Evolutionary conservation across 208 protist species (phyloP).

Genomic region (Leishmania amazonensis): DNA sequence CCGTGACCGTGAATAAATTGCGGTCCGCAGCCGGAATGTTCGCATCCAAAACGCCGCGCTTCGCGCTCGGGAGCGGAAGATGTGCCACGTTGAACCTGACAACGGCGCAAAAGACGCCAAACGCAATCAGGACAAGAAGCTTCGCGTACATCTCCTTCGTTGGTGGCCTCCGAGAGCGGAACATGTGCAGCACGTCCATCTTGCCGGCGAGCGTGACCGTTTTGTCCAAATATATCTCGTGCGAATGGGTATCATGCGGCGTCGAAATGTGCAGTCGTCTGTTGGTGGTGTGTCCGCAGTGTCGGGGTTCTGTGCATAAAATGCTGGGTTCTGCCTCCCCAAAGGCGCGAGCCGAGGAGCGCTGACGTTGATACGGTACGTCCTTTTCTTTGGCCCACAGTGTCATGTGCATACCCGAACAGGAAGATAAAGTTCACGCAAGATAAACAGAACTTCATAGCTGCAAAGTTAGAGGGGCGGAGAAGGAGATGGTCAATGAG

Average conservation of each 20-base stretch:
- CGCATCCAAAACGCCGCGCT: conserved; percentile 30
- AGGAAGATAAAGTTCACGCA: background rate
- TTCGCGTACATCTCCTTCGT: conserved; percentile 15
- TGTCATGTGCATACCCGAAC: background rate
- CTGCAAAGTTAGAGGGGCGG: background rate
- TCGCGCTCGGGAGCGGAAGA: conserved; percentile 37
- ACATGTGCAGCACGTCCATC: conserved; percentile 12
- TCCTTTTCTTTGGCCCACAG: background rate
- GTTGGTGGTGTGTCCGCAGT: background rate
- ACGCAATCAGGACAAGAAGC: conserved; percentile 7
- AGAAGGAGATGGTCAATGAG: background rate
- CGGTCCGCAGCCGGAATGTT: conserved; percentile 24
- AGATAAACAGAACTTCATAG: background rate
- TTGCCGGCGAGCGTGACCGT: background rate
- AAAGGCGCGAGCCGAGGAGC: background rate
- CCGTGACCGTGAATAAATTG: conserved; percentile 12
- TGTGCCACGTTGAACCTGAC: conserved; percentile 10
- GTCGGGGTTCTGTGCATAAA: background rate
- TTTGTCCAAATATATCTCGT: background rate
- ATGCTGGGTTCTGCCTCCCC: background rate
- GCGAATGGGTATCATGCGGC: background rate
- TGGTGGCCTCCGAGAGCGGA: conserved; percentile 19
- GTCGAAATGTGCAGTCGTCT: background rate
- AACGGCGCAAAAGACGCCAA: conserved; percentile 17
- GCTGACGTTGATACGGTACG: background rate